These are phyloP conservation scores for Trypanosoma boissoni DNA, from an alignment of 208 protist species.

Conservation along the genomic window DNA sequence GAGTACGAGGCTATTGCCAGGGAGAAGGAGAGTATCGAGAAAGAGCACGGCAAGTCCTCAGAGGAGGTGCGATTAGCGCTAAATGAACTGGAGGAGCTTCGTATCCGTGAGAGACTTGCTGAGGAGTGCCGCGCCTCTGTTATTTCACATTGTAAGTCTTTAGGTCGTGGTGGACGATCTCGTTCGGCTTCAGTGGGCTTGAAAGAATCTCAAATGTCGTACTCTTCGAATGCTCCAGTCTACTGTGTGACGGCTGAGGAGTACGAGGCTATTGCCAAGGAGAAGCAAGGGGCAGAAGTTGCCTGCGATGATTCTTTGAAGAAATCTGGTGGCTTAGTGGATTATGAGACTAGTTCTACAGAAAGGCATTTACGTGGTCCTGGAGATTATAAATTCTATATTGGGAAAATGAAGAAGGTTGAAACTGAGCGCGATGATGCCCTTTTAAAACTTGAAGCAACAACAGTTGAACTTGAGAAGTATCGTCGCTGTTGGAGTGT, in stretches of 20 bases:
- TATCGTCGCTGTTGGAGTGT: neutral
- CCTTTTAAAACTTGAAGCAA: neutral
- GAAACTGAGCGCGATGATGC: conserved; percentile 16
- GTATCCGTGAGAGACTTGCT: neutral
- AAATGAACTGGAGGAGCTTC: neutral
- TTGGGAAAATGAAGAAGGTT: conserved; percentile 1
- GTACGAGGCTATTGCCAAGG: neutral
- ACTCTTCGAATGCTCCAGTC: neutral
- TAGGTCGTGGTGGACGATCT: too few species aligned
- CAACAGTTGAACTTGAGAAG: neutral
- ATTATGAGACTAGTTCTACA: too few species aligned
- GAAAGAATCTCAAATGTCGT: too few species aligned
- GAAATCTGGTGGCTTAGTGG: too few species aligned
- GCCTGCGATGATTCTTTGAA: too few species aligned
- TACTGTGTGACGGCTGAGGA: conserved; percentile 4
- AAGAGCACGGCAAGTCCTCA: neutral
- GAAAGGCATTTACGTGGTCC: too few species aligned
- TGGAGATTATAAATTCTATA: too few species aligned
- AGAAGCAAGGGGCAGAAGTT: neutral
- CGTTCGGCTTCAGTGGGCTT: too few species aligned
- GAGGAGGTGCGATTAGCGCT: neutral
- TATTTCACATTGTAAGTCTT: too few species aligned
- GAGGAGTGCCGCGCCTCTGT: neutral
- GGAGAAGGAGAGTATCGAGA: neutral
- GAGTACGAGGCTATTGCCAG: neutral